A percentile compares a stretch with the other conserved stretches of the same genome.
phyloP scores from a whole-genome alignment of 2,329 filamentous ascomycete species.

The Aspergillus uvarum region DNA sequence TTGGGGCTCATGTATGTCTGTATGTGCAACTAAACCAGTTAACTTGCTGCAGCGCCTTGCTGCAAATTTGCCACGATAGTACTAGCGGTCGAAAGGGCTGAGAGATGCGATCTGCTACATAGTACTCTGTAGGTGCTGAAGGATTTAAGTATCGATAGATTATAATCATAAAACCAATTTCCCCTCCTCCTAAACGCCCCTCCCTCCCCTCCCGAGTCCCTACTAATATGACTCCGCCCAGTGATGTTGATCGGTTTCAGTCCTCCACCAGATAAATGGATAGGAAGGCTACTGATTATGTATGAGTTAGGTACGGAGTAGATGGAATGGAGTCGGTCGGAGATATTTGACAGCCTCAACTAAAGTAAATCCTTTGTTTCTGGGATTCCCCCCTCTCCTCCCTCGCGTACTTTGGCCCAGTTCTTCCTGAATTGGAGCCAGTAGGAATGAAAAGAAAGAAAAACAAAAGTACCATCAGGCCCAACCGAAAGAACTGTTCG shows the following conservation, averaged over 20 bases:
- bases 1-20: constrained; percentile 9
- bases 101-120: constrained; percentile 3
- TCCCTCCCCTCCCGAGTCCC: background rate
- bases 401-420: background rate
- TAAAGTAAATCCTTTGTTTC: background rate
- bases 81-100: constrained; percentile 6
- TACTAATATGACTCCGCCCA: background rate
- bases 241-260: constrained; percentile 7
- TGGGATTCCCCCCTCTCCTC: background rate
- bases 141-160: constrained; percentile 1
- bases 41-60: constrained; percentile 6
- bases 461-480: background rate
- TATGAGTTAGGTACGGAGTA: background rate
- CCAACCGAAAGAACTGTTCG: background rate
- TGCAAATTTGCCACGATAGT: constrained; percentile 10
- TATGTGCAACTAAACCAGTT: background rate
- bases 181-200: background rate
- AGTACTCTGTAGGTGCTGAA: background rate
- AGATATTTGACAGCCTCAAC: background rate
- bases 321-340: background rate
- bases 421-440: background rate
- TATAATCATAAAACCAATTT: background rate
- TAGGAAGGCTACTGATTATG: background rate
- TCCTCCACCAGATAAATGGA: constrained; percentile 3
- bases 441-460: background rate